Evolutionary conservation across 345 rosid genomes (phyloP).

Genomic region (Salix arbutifolia): DNA sequence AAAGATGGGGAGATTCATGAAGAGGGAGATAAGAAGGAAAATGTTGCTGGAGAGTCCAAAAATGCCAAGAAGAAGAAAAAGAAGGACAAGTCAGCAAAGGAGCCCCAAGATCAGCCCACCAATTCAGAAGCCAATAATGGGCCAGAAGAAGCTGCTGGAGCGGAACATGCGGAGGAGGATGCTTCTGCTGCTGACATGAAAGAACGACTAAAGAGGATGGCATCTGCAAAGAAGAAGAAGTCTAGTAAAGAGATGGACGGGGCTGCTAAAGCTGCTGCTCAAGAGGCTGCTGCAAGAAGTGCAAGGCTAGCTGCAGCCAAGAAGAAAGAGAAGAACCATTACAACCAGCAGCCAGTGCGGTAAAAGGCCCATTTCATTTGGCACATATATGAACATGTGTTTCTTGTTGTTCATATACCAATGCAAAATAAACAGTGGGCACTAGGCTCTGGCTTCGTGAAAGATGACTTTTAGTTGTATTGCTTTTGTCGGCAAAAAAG

Average conservation of each 20-base stretch:
- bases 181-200: slow-evolving; percentile 45
- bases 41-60: slow-evolving; percentile 46
- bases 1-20: slow-evolving; percentile 33
- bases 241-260: slow-evolving; percentile 56
- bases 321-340: slow-evolving; percentile 73
- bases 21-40: slow-evolving; percentile 48
- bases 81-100: slow-evolving; percentile 35
- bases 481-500: slow-evolving; percentile 7
- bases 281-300: slow-evolving; percentile 67
- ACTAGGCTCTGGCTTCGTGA: neutral
- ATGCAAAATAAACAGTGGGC: slow-evolving; percentile 19
- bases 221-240: slow-evolving; percentile 57
- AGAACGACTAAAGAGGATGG: slow-evolving; percentile 54
- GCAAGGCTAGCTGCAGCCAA: slow-evolving; percentile 75
- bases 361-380: slow-evolving; percentile 1
- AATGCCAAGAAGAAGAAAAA: slow-evolving; percentile 53
- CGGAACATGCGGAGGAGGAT: slow-evolving; percentile 39
- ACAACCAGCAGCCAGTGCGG: slow-evolving; percentile 74
- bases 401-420: slow-evolving; percentile 32
- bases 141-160: slow-evolving; percentile 26
- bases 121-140: slow-evolving; percentile 22
- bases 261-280: slow-evolving; percentile 63
- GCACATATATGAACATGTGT: slow-evolving; percentile 23
- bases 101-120: slow-evolving; percentile 35
- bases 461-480: slow-evolving; percentile 22